Percentiles rank a stretch among this genome's conserved stretches.
Evolutionary conservation across 1,284 basidiomycete species (phyloP).

Genomic region (Hortiboletus rubellus): DNA sequence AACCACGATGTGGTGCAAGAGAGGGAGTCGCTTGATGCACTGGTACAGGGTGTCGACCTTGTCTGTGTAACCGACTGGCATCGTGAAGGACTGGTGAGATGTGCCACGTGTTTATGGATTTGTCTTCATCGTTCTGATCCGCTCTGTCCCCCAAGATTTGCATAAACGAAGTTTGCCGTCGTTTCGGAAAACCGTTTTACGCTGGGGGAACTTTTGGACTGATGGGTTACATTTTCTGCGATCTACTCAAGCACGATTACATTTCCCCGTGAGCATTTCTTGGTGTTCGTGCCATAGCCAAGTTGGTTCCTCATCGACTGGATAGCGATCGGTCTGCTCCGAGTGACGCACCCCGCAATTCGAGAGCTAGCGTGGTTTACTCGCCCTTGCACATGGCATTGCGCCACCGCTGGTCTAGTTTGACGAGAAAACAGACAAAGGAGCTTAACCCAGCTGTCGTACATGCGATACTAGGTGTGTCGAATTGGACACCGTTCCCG

Average conservation of each 20-base stretch:
- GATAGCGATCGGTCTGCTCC: slow-evolving; percentile 61
- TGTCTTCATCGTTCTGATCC: slow-evolving; percentile 15
- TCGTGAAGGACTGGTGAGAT: slow-evolving; percentile 66
- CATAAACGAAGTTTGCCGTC: slow-evolving; percentile 77
- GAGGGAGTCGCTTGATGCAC: slow-evolving; percentile 53
- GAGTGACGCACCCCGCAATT: slow-evolving; percentile 61
- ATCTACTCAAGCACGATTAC: slow-evolving; percentile 85
- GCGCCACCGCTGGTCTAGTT: slow-evolving; percentile 63
- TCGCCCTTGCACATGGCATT: slow-evolving; percentile 66
- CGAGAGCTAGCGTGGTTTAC: slow-evolving; percentile 67
- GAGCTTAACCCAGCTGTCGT: slow-evolving; percentile 73
- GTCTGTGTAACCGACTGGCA: slow-evolving; percentile 83
- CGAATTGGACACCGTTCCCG: slow-evolving; percentile 10
- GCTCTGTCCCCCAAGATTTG: slow-evolving; percentile 52
- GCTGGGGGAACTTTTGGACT: slow-evolving; percentile 89
- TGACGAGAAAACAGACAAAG: slow-evolving; percentile 75
- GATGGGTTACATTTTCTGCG: slow-evolving; percentile 92
- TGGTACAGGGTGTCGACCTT: slow-evolving; percentile 70
- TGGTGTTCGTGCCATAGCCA: slow-evolving; percentile 11
- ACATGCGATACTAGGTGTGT: slow-evolving; percentile 73
- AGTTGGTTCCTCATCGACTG: slow-evolving; percentile 10
- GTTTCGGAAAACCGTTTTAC: slow-evolving; percentile 78
- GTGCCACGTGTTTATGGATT: slow-evolving; percentile 3
- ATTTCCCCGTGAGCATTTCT: slow-evolving; percentile 67
- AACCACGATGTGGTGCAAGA: slow-evolving; percentile 53